Conservation (phyloP, 257 asterid species). For the Ilex asprella region DNA sequence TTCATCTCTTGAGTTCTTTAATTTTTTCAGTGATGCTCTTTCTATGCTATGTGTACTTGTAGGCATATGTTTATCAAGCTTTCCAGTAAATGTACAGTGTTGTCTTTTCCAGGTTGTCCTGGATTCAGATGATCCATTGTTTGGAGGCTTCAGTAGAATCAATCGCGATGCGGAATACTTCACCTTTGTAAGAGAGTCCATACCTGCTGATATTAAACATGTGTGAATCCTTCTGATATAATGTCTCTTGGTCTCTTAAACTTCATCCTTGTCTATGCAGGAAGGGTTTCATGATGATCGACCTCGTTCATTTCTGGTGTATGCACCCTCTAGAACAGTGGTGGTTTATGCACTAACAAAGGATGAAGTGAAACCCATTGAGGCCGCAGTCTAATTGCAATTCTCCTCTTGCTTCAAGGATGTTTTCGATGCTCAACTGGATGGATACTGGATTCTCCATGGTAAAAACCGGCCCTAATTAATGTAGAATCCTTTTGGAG, state of each 20-base stretch:
- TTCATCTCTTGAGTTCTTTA: too few species aligned
- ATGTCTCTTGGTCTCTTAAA: not conserved
- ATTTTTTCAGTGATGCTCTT: too few species aligned
- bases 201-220: not conserved
- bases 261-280: constrained; percentile 29
- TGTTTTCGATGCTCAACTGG: too few species aligned
- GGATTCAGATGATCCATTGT: constrained; percentile 67
- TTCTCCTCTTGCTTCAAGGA: too few species aligned
- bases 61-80: not conserved
- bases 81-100: not conserved
- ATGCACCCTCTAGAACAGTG: constrained; percentile 87
- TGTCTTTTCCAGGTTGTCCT: constrained; percentile 50
- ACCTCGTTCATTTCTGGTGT: constrained; percentile 68
- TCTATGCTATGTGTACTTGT: not conserved
- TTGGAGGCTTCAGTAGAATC: constrained; percentile 86
- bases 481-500: too few species aligned
- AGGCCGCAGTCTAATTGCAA: constrained; percentile 7
- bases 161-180: constrained; percentile 63
- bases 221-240: not conserved
- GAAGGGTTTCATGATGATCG: constrained; percentile 64
- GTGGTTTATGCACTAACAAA: constrained; percentile 63
- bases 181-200: constrained; percentile 54
- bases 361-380: constrained; percentile 22
- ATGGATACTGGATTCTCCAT: too few species aligned
- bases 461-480: too few species aligned